Conservation (phyloP, 1,284 basidiomycete species). For the Ceratobasidium papillatum region DNA sequence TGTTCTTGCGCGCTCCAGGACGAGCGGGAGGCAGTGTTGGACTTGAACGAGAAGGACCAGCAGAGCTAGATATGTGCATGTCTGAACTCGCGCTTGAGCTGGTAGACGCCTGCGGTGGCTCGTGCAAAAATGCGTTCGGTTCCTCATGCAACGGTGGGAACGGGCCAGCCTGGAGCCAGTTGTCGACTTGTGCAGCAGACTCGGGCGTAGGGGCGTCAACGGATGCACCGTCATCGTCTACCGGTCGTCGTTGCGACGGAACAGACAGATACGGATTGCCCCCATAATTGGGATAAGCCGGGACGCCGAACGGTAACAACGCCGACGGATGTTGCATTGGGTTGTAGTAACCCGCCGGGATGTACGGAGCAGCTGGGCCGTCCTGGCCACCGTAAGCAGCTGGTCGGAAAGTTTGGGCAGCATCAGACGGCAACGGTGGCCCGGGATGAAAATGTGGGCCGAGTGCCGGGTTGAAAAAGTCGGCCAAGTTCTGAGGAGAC, state of each 20-base stretch:
- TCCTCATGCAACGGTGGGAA: slow-evolving; percentile 32
- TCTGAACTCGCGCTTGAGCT: slow-evolving; percentile 37
- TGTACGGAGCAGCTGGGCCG: background rate
- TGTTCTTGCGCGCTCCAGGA: slow-evolving; percentile 34
- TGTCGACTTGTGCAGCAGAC: slow-evolving; percentile 21
- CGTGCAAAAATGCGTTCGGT: background rate
- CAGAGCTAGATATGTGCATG: background rate
- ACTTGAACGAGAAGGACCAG: slow-evolving; percentile 30
- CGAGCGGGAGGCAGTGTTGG: slow-evolving; percentile 29
- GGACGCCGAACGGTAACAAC: slow-evolving; percentile 20
- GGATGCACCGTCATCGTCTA: slow-evolving; percentile 30
- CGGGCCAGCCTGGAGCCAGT: slow-evolving; percentile 35
- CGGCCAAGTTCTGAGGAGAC: slow-evolving; percentile 33
- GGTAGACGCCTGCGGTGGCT: slow-evolving; percentile 33
- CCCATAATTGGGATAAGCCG: slow-evolving; percentile 14
- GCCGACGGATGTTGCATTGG: slow-evolving; percentile 4
- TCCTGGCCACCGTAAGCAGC: background rate
- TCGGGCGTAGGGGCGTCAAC: slow-evolving; percentile 27
- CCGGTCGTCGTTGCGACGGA: slow-evolving; percentile 25
- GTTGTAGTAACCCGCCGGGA: slow-evolving; percentile 21
- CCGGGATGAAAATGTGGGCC: slow-evolving; percentile 33
- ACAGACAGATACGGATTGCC: slow-evolving; percentile 24
- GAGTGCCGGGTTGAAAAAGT: slow-evolving; percentile 34
- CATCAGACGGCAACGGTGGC: slow-evolving; percentile 12
- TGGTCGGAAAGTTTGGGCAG: slow-evolving; percentile 18